phyloP scores from a whole-genome alignment of 495 filamentous ascomycete genomes.

The Aspergillus funiculosus region DNA sequence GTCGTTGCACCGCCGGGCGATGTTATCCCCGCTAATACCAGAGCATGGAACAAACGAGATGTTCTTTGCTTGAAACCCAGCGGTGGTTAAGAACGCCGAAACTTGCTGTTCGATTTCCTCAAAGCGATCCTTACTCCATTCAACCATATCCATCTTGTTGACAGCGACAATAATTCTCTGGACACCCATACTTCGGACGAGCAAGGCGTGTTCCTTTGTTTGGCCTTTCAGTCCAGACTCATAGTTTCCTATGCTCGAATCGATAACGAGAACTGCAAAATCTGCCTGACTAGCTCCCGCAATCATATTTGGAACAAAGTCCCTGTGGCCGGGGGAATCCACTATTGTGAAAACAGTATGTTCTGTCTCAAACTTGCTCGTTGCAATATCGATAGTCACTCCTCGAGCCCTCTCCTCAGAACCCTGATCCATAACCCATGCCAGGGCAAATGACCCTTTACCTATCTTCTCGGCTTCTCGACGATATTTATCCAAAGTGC shows the following conservation, averaged over 20 bases:
- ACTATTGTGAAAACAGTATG: constrained; percentile 86
- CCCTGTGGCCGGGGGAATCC: constrained; percentile 88
- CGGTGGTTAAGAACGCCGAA: constrained; percentile 69
- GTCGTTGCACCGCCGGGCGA: constrained; percentile 55
- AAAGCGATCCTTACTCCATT: constrained; percentile 76
- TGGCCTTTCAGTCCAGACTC: constrained; percentile 91
- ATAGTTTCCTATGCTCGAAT: constrained; percentile 80
- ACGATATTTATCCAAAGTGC: constrained; percentile 80
- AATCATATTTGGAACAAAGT: constrained; percentile 99
- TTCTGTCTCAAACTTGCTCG: constrained; percentile 85
- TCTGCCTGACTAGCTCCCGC: constrained; percentile 93
- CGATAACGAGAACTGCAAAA: constrained; percentile 91
- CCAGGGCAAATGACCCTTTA: constrained; percentile 90
- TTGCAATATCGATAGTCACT: constrained; percentile 97
- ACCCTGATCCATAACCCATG: constrained; percentile 92
- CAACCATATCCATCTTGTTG: constrained; percentile 86
- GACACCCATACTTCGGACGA: constrained; percentile 89
- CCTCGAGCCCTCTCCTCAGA: constrained; percentile 80
- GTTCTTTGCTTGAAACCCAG: constrained; percentile 73
- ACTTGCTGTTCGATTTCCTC: constrained; percentile 81
- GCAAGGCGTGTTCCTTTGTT: constrained; percentile 85
- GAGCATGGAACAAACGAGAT: constrained; percentile 84
- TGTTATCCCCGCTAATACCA: constrained; percentile 81
- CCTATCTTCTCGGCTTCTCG: constrained; percentile 87
- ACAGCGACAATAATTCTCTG: constrained; percentile 80